Evolutionary conservation across 2,329 filamentous ascomycete genomes (phyloP), one percentile per base, ranked within the genome.

Genomic region (Hysterium pulicare): DNA sequence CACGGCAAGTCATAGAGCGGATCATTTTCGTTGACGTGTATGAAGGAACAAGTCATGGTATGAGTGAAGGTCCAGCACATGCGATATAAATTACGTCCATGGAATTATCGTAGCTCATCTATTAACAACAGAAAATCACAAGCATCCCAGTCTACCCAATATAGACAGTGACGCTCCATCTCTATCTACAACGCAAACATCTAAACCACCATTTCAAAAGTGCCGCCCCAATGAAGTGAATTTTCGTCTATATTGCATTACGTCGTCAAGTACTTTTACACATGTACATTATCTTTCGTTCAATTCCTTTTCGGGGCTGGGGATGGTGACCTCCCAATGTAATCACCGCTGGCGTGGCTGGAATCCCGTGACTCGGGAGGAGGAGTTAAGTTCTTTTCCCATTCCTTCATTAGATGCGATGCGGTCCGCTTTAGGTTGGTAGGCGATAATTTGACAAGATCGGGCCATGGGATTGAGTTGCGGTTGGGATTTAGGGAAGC

Each of bases 401-500:
- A 95, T 61, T 95, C 90, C 50, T 83, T 86, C 81, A 96, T 89
- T 44, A 95, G 75, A 48, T 85, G 86, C 26, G 83, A 86, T n/a
- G 90, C 87, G 1, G 87, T 91, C 28, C 82, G 79, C 62, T 89
- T 87, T 53, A 96, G 71, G 55, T 88, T 90, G 53, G 82, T 83
- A 0, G 90, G 86, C 7, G 81, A 79, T 32, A 90, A 70, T 50
- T 84, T 82, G 60, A 83, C 83, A 42, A 94, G 76, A 36, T 84
- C 78, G 37, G 83, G 83, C 70, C 87, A 88, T 21, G 86, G 70
- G 6, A 75, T 66, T 2, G 71, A 67, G 42, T 69, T 71, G 39
- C 62, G 59, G 39, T 65, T 65, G 5, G 48, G 36, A 39, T 64
- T 57, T 39, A 55, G 55, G 4, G 54, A 41, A 9, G 53, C 40